Conservation (phyloP, 805 yeast genomes). For the Maudiozyma serrabonitensis region DNA sequence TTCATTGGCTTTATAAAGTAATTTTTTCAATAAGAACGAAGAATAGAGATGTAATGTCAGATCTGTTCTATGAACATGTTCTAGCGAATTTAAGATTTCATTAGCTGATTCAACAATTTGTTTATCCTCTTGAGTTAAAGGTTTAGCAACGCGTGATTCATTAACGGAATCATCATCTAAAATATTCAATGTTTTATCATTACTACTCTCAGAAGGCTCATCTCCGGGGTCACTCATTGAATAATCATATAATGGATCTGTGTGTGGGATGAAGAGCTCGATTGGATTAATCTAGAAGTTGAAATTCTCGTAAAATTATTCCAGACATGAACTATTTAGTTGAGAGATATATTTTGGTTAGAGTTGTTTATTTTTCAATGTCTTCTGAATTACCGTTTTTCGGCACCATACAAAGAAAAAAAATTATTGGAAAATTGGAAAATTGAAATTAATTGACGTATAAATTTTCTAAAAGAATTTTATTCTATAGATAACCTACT, state of each 20-base stretch:
- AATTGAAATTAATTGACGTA: too few species aligned
- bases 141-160: not conserved
- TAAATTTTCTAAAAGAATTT: too few species aligned
- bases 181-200: not conserved
- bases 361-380: too few species aligned
- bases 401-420: too few species aligned
- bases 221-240: not conserved
- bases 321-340: too few species aligned
- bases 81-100: conserved; percentile 33
- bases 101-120: conserved; percentile 15
- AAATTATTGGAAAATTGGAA: too few species aligned
- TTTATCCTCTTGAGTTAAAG: conserved; percentile 4
- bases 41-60: conserved; percentile 59
- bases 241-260: not conserved
- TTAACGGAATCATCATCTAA: not conserved
- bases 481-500: too few species aligned
- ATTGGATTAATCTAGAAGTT: too few species aligned
- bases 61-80: conserved; percentile 43
- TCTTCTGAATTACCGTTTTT: too few species aligned
- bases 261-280: not conserved
- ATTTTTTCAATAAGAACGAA: conserved; percentile 32
- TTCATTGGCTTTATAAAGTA: conserved; percentile 21
- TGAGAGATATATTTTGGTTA: too few species aligned
- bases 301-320: too few species aligned
- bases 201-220: not conserved